These are phyloP conservation scores for Danielia reshetovae DNA, from an alignment of 805 yeast genomes.

Conservation along the genomic window DNA sequence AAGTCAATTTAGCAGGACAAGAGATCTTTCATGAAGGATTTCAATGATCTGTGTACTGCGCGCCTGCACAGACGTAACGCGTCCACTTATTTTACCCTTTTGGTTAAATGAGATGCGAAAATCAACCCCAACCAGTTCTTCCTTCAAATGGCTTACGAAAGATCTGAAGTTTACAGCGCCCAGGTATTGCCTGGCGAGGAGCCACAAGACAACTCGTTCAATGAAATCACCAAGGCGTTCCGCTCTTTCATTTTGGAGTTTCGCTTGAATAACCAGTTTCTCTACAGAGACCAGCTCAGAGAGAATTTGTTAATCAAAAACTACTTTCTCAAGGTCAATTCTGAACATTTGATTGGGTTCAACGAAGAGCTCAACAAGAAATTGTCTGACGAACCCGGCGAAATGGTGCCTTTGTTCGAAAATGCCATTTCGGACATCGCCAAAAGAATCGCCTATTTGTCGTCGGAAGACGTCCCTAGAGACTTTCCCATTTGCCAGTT, in stretches of 20 bases:
- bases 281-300: conserved; percentile 87
- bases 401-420: conserved; percentile 82
- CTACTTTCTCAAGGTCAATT: conserved; percentile 67
- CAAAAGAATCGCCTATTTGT: conserved; percentile 55
- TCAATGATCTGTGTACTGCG: too few relatives aligned
- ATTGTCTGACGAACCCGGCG: conserved; percentile 81
- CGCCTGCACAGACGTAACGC: conserved; percentile 2
- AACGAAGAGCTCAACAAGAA: conserved; percentile 86
- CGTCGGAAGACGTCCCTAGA: conserved; percentile 47
- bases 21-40: too few relatives aligned
- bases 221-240: conserved; percentile 73
- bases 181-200: conserved; percentile 85
- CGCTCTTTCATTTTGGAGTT: conserved; percentile 80
- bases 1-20: too few relatives aligned
- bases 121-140: not conserved
- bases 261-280: conserved; percentile 74
- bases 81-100: conserved; percentile 4
- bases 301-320: conserved; percentile 78
- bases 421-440: conserved; percentile 83
- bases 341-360: conserved; percentile 81
- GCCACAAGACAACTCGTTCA: conserved; percentile 56
- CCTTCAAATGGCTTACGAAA: conserved; percentile 61
- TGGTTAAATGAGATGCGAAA: conserved; percentile 1
- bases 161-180: conserved; percentile 69
- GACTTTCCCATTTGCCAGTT: conserved; percentile 81